Evolutionary conservation across 140 eudicot species (phyloP).

Genomic region (Anethum foeniculum): DNA sequence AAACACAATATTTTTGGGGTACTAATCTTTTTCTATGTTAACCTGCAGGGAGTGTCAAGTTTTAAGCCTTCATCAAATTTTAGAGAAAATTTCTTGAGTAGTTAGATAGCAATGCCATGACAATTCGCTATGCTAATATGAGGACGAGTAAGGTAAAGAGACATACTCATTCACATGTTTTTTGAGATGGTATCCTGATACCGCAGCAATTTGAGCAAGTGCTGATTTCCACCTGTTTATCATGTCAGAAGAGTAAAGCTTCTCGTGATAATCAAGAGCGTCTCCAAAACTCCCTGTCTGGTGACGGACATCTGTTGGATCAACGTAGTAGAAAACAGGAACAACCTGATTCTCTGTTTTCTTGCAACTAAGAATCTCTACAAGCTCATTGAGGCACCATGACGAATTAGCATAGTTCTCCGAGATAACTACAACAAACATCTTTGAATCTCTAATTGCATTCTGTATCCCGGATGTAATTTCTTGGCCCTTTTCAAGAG

Average conservation of each 20-base stretch:
- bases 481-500: too few relatives aligned
- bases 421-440: background rate
- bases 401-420: background rate
- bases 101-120: too few relatives aligned
- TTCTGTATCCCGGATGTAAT: too few relatives aligned
- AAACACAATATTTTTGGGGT: too few relatives aligned
- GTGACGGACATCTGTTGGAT: background rate
- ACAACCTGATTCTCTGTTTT: background rate
- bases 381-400: background rate
- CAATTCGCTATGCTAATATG: too few relatives aligned
- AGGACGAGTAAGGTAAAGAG: too few relatives aligned
- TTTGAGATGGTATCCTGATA: background rate
- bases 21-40: too few relatives aligned
- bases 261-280: background rate
- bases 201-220: background rate
- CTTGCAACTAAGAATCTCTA: background rate
- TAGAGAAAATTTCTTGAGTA: too few relatives aligned
- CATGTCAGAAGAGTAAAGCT: background rate
- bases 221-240: background rate
- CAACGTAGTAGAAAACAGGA: background rate
- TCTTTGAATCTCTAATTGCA: background rate
- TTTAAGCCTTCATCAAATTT: too few relatives aligned
- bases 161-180: too few relatives aligned
- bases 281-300: background rate
- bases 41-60: too few relatives aligned